Conservation (phyloP, 23 red algal species). For the Gracilaria caudata region DNA sequence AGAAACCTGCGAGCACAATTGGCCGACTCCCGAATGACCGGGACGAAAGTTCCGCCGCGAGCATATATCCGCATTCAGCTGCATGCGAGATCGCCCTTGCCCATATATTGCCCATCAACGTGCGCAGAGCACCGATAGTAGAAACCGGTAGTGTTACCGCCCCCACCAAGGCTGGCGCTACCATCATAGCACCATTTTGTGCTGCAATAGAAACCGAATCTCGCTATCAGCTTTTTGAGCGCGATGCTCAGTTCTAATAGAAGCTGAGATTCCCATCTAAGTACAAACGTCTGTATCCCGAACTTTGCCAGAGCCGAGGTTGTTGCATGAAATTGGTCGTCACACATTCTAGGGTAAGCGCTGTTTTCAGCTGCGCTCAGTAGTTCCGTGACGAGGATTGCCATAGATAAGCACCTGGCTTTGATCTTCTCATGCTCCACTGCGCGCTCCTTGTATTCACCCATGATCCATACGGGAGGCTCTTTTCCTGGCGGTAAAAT, state of each 20-base stretch:
- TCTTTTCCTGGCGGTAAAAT: constrained; percentile 51
- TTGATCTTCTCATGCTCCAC: constrained; percentile 28
- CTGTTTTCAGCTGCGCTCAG: constrained; percentile 38
- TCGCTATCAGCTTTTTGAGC: constrained; percentile 40
- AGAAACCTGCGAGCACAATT: constrained; percentile 55
- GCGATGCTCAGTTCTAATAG: constrained; percentile 71
- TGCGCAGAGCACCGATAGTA: constrained; percentile 51
- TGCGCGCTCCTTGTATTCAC: constrained; percentile 45
- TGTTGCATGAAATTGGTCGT: constrained; percentile 54
- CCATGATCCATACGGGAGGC: constrained; percentile 63
- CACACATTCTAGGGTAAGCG: constrained; percentile 59
- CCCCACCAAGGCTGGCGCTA: constrained; percentile 41
- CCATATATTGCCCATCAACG: constrained; percentile 75
- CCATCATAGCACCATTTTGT: constrained; percentile 59
- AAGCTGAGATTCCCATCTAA: constrained; percentile 60
- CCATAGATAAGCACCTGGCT: constrained; percentile 53
- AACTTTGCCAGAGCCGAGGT: constrained; percentile 2
- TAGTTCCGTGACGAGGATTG: constrained; percentile 60
- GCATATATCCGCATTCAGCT: constrained; percentile 63
- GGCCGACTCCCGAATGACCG: constrained; percentile 70
- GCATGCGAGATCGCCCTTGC: constrained; percentile 55
- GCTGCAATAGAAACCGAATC: constrained; percentile 61
- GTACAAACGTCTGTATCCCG: constrained; percentile 54
- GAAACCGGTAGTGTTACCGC: constrained; percentile 64
- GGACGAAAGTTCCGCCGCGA: constrained; percentile 65